Evolutionary conservation across 495 filamentous ascomycete species (phyloP), one percentile per base, ranked within the genome.

Genomic region (Lindgomyces ingoldianus): DNA sequence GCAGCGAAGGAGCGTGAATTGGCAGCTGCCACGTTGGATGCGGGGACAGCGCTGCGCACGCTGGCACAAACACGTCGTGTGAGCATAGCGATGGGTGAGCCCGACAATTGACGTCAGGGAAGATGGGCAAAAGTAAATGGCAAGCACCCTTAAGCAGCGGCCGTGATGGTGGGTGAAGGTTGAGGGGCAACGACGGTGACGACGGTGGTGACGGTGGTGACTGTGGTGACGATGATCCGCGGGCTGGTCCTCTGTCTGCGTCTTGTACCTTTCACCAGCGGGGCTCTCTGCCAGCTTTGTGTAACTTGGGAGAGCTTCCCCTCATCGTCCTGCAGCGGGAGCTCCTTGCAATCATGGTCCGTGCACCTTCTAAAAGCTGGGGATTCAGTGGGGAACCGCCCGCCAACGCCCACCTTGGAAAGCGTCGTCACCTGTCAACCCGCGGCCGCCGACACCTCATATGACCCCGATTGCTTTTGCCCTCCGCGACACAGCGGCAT

Each of bases 1-100:
- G 51, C 64, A 27, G 64, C n/a, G 53, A 71, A 67, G 41, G 64
- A 47, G 36, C 65, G 68, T 26, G 64, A 57, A 61, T 24, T 45
- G 64, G 48, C 42, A 30, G 29, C 21, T 9, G 56, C 9, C 22
- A 56, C 12, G 24, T 57, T 59, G 10, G 48, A 42, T 52, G 60
- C 55, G 30, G 68, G 36, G 25, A 58, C 60, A 52, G 57, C 60
- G 48, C 14, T 53, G 51, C 68, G 68, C 24, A 57, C 54, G 55
- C 60, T 41, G 48, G 55, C 22, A 57, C 36, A 64, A 33, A 65
- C 44, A 24, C 68, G 68, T 0, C 54, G 68, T 11, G 56, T 21
- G 8, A 71, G 60, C 66, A 69, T 69, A 2, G 41, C 49, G 47
- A 19, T 19, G 25, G 42, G 24, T 49, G 60, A 33, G 55, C 47